Base-by-base conservation (phyloP, 2,329 filamentous ascomycete genomes). In the Sporothrix brasiliensis region DNA sequence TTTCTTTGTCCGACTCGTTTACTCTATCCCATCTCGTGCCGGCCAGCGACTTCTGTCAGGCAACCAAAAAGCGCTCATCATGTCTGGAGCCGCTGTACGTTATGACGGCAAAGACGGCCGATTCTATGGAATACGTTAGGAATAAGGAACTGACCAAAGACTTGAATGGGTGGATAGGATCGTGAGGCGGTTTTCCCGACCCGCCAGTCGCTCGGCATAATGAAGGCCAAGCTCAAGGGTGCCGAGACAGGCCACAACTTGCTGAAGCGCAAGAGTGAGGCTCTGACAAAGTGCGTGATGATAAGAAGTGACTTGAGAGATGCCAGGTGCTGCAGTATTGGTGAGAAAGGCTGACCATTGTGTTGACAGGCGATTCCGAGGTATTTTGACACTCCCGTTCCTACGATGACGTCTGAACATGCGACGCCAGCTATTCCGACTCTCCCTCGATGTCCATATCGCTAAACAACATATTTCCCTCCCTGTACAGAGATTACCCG, bases 171-270 rank as follows among this genome's bases (percentile, higher is more conserved):
- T 2, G 6, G 30, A 4, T 70, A 97, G 94, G 93, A 94, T 81
- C 89, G 95, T 80, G 95, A 99, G 83, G 87, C 94, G 78, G 94
- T 99, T 83, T 99, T 99, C 83, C 92, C 95, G 77, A 99, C 95
- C 79, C 92, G 95, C 78, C 95, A 99, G 85, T 97, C 93, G 80
- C 86, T 99, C 82, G 94, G 93, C 74, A 82, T 96, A 79, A 99
- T 99, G 94, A 98, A 98, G 83, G 89, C 91, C 75, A 99, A 99
- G 86, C 89, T 99, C 79, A 98, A 98, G 85, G 94, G 92, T 73
- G 92, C 92, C 70, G 91, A 94, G 80, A 93, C 89, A 60, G 95
- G 95, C 65, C 94, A 99, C 83, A 97, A 92, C 80, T 84, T 99
- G 79, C 84, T 99, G 74, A 99, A 99, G 86, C 87, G 95, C 78